Evolutionary conservation across 2,329 filamentous ascomycete genomes (phyloP), one percentile per base, ranked within the genome.

Genomic region (Aureobasidium sp.): DNA sequence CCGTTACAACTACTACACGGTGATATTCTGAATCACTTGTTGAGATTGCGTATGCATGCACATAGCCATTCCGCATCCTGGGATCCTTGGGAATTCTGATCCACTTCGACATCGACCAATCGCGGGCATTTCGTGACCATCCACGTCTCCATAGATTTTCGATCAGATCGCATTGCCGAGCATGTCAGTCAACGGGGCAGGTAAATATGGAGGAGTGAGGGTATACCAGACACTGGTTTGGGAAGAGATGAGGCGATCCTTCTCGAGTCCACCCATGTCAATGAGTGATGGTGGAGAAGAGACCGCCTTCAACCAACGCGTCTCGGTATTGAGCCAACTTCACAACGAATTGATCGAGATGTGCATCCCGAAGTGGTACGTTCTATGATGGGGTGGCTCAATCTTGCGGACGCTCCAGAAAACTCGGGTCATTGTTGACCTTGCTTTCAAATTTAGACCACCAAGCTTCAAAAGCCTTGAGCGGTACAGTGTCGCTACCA

Each of bases 401-500:
- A 50, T 61, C 66, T 66, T 84, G 82, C 61, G 81, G 84, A 69
- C 87, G 84, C 75, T 97, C 92, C 67, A 99, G 78, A 72, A 99
- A 99, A 7, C 85, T 84, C 0, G 94, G 93, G 76, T 99, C 94
- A 66, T 84, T 82, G 68, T 92, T 87, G 42, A 99, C 83, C 71
- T 86, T 87, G 64, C 85, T 84, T 78, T 99, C 93, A 76, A 99
- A 99, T 76, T 97, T 97, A 64, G 81, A 83, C 94, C 95, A 99
- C 94, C 95, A 99, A 63, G 96, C 91, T 76, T 95, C 88, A 73
- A 99, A 99, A 5, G 89, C 90, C 76, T 90, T 94, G 66, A 99
- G 76, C n/a, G 94, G 92, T 27, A 99, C 90, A 14, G 95, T 88
- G 73, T 97, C 93, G 49, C 88, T 83, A 0, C 88, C 88, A 78